Conservation (phyloP, 2,329 filamentous ascomycete genomes). For the Monascus ruber region DNA sequence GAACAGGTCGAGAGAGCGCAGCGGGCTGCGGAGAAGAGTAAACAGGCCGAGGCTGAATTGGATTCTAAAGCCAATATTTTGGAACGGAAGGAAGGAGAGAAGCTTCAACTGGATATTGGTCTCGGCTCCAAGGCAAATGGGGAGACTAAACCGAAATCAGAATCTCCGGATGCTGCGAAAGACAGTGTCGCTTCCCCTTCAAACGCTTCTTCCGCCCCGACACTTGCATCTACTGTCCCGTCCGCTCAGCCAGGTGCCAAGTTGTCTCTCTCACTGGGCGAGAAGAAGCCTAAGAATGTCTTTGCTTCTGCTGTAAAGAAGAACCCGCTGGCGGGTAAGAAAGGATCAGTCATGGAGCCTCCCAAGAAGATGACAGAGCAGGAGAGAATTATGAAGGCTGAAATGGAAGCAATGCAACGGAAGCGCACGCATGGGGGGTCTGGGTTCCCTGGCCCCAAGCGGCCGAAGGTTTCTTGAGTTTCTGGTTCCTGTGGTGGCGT, state of each 20-base stretch:
- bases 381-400: slow-evolving; percentile 80
- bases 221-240: slow-evolving; percentile 8
- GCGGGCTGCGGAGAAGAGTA: slow-evolving; percentile 40
- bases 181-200: slow-evolving; percentile 1
- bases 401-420: slow-evolving; percentile 50
- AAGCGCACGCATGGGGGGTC: slow-evolving; percentile 42
- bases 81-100: slow-evolving; percentile 58
- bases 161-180: slow-evolving; percentile 10
- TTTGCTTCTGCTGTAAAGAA: slow-evolving; percentile 54
- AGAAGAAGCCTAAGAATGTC: slow-evolving; percentile 49
- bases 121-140: slow-evolving; percentile 14
- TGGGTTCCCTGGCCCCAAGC: slow-evolving; percentile 22
- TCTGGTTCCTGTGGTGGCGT: no score
- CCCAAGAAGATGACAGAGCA: slow-evolving; percentile 81
- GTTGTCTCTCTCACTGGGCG: slow-evolving; percentile 55
- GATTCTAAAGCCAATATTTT: slow-evolving; percentile 31
- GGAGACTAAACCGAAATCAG: slow-evolving; percentile 13
- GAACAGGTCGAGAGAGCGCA: slow-evolving; percentile 74
- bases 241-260: slow-evolving; percentile 7
- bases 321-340: slow-evolving; percentile 60
- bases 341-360: slow-evolving; percentile 45
- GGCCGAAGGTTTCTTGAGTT: slow-evolving; percentile 21
- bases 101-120: slow-evolving; percentile 61
- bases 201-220: slow-evolving; percentile 7
- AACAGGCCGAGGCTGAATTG: slow-evolving; percentile 22